Conservation (phyloP, 176 grass and related monocot species). For the Poa annua region DNA sequence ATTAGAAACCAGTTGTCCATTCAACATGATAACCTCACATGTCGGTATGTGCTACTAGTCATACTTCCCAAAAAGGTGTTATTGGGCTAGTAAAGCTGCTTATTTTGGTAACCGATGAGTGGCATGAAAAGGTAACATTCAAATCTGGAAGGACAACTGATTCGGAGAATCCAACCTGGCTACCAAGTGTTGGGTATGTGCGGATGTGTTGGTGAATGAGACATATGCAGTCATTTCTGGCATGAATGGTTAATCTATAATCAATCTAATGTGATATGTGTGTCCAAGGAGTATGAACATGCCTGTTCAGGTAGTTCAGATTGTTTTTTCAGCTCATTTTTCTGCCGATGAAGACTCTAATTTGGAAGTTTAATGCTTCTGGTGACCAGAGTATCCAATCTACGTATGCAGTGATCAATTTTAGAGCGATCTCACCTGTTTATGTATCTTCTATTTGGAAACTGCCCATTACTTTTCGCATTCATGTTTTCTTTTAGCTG, state of each 20-base stretch:
- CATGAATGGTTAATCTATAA: conserved; percentile 8
- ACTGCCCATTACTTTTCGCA: background rate
- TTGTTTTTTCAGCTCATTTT: background rate
- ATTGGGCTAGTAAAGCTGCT: background rate
- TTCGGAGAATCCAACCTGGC: background rate
- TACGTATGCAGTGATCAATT: conserved; percentile 12
- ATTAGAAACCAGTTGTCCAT: background rate
- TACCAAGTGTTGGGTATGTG: background rate
- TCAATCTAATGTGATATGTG: background rate
- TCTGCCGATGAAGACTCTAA: background rate
- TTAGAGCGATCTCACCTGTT: background rate
- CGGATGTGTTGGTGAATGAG: background rate
- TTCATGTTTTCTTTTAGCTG: background rate
- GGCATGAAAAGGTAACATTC: background rate
- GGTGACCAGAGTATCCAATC: background rate
- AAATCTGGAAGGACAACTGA: background rate
- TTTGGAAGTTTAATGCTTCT: background rate
- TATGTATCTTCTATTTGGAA: conserved; percentile 15
- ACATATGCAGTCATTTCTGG: background rate
- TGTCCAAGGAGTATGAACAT: background rate
- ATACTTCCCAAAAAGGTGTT: background rate
- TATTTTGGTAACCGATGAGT: background rate
- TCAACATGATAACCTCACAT: conserved; percentile 7
- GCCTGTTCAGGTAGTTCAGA: background rate
- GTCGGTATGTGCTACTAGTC: background rate